Evolutionary conservation across 257 asterid genomes (phyloP).

Genomic region (Plectranthus barbatus): DNA sequence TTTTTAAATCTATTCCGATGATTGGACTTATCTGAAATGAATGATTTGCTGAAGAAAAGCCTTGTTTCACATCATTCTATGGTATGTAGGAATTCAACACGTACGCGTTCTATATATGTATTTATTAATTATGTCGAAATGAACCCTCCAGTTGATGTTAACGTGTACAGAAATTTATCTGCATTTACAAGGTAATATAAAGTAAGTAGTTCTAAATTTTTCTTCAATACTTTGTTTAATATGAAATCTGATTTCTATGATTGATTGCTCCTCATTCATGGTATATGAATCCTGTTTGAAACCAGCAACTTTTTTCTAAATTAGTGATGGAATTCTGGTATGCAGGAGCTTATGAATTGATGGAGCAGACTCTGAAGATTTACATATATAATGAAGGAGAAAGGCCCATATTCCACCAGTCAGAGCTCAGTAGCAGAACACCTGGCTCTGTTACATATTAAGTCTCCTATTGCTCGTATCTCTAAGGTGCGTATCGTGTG

Average conservation of each 20-base stretch:
- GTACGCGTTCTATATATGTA: background rate
- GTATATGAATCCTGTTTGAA: background rate
- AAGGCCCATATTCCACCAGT: conserved; percentile 59
- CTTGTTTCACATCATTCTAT: conserved; percentile 21
- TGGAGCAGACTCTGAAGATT: conserved; percentile 61
- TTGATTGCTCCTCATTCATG: too few species aligned
- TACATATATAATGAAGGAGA: conserved; percentile 60
- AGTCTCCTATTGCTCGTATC: conserved; percentile 80
- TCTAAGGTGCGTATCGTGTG: conserved; percentile 42
- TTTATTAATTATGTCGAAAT: background rate
- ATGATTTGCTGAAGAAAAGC: conserved; percentile 35
- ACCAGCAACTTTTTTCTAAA: background rate
- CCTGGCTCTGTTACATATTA: conserved; percentile 44
- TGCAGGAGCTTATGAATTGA: conserved; percentile 70
- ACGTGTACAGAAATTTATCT: conserved; percentile 25
- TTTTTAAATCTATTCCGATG: too few species aligned
- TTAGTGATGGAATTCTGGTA: background rate
- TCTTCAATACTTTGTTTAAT: too few species aligned
- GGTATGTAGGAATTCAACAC: conserved; percentile 28
- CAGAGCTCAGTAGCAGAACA: conserved; percentile 65
- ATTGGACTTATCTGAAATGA: conserved; percentile 59
- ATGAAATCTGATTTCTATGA: too few species aligned
- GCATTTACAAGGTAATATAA: conserved; percentile 26
- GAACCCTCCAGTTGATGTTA: conserved; percentile 14
- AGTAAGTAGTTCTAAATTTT: background rate